Evolutionary conservation across 768 basidiomycete species (phyloP).

Genomic region (Rubroboletus satanas): DNA sequence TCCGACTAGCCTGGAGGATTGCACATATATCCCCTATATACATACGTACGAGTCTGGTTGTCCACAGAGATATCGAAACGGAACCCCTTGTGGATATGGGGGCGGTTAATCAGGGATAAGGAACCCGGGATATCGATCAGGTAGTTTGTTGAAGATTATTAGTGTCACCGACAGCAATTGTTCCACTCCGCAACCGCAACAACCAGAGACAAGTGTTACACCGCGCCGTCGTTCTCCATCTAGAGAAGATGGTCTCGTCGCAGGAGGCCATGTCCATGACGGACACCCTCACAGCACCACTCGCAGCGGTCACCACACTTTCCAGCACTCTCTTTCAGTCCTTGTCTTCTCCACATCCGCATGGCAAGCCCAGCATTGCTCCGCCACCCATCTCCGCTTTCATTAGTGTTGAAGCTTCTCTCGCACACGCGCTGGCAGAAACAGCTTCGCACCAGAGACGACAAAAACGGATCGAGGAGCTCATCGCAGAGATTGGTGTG

Average conservation of each 20-base stretch:
- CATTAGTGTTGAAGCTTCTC: constrained; percentile 55
- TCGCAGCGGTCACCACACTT: constrained; percentile 58
- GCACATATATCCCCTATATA: neutral
- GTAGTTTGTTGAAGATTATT: too few species aligned
- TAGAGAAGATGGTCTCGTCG: constrained; percentile 4
- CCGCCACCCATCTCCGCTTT: constrained; percentile 57
- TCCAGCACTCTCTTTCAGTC: constrained; percentile 70
- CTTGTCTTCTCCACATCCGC: constrained; percentile 56
- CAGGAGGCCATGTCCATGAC: constrained; percentile 44
- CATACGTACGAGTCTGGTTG: neutral
- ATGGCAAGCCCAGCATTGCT: constrained; percentile 20
- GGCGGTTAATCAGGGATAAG: too few species aligned
- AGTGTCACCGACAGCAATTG: too few species aligned
- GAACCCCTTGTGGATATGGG: too few species aligned
- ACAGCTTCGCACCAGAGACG: constrained; percentile 72
- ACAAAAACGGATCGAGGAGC: constrained; percentile 66
- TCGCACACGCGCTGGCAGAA: constrained; percentile 62
- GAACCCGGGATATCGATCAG: too few species aligned
- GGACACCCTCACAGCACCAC: constrained; percentile 54
- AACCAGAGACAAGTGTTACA: neutral
- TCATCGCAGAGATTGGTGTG: constrained; percentile 67
- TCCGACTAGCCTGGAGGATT: neutral
- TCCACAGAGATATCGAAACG: neutral
- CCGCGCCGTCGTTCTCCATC: neutral
- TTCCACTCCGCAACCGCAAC: neutral